phyloP scores from a whole-genome alignment of 2,329 filamentous ascomycete genomes.

The Beauveria sp. region DNA sequence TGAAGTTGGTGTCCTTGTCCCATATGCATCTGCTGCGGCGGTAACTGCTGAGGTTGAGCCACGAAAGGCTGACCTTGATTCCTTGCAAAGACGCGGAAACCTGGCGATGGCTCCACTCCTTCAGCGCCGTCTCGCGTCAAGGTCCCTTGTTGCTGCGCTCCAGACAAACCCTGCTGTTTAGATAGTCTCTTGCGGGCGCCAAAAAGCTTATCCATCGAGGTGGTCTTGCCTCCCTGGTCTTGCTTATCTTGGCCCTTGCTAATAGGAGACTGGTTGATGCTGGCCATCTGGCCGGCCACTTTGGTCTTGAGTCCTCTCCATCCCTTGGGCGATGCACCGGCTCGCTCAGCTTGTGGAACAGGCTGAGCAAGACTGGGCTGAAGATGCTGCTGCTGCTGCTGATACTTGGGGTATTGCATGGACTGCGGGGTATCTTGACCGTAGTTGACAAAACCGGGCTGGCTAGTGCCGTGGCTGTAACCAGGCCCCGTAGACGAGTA shows the following conservation, averaged over 20 bases:
- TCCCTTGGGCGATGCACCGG: slow-evolving; percentile 13
- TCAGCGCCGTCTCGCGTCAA: not conserved
- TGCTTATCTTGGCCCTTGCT: slow-evolving; percentile 2
- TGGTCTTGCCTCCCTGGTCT: slow-evolving; percentile 10
- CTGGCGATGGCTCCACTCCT: not conserved
- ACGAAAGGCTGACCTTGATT: not conserved
- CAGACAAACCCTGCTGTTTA: slow-evolving; percentile 18
- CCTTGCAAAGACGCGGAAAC: not conserved
- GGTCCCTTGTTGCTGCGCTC: slow-evolving; percentile 3
- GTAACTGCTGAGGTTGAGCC: not conserved
- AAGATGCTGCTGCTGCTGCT: not conserved
- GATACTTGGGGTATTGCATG: not conserved
- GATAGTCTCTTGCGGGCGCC: slow-evolving; percentile 26
- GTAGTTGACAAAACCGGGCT: not conserved
- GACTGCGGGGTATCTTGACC: not conserved
- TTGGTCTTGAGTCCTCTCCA: slow-evolving; percentile 28
- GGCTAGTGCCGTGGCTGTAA: not conserved
- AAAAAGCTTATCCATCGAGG: slow-evolving; percentile 21
- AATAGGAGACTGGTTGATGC: slow-evolving; percentile 1
- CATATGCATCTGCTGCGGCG: not conserved
- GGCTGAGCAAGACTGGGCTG: not conserved
- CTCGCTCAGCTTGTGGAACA: not conserved
- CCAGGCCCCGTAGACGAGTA: not conserved
- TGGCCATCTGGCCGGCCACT: slow-evolving; percentile 23
- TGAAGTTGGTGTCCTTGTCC: not conserved